Conservation (phyloP, 1,139 yeast species). For the Hanseniaspora uvarum region DNA sequence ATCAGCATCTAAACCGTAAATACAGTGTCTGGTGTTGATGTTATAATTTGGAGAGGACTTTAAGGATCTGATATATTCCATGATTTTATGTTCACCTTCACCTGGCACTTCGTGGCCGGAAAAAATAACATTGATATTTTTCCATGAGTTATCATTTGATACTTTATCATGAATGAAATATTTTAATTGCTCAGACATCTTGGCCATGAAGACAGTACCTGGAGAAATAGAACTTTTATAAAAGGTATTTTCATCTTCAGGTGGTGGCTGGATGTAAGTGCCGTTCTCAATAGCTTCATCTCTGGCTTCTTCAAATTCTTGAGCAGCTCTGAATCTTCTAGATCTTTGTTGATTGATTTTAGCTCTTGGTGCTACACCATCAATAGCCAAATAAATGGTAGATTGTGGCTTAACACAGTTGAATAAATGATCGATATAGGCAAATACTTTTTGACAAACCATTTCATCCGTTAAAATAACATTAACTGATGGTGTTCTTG, state of each 20-base stretch:
- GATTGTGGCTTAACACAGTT: slow-evolving; percentile 77
- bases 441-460: slow-evolving; percentile 85
- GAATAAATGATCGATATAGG: slow-evolving; percentile 87
- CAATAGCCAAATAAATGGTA: slow-evolving; percentile 92
- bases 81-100: slow-evolving; percentile 97
- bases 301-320: slow-evolving; percentile 75
- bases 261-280: slow-evolving; percentile 35
- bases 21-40: slow-evolving; percentile 85
- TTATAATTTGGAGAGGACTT: slow-evolving; percentile 66
- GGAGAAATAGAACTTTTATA: slow-evolving; percentile 96
- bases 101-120: slow-evolving; percentile 99
- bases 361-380: slow-evolving; percentile 98
- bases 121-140: slow-evolving; percentile 66
- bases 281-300: slow-evolving; percentile 41
- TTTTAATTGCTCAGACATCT: slow-evolving; percentile 68
- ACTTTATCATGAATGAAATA: slow-evolving; percentile 88
- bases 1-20: slow-evolving; percentile 97
- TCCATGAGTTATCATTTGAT: slow-evolving; percentile 86
- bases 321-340: slow-evolving; percentile 89
- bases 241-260: slow-evolving; percentile 52
- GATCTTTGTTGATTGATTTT: slow-evolving; percentile 99
- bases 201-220: slow-evolving; percentile 96
- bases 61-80: slow-evolving; percentile 82
- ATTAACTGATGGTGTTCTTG: slow-evolving; percentile 65
- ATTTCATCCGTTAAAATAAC: slow-evolving; percentile 73